Conservation (phyloP, 1,284 basidiomycete species). For the Wolfiporia cocos region DNA sequence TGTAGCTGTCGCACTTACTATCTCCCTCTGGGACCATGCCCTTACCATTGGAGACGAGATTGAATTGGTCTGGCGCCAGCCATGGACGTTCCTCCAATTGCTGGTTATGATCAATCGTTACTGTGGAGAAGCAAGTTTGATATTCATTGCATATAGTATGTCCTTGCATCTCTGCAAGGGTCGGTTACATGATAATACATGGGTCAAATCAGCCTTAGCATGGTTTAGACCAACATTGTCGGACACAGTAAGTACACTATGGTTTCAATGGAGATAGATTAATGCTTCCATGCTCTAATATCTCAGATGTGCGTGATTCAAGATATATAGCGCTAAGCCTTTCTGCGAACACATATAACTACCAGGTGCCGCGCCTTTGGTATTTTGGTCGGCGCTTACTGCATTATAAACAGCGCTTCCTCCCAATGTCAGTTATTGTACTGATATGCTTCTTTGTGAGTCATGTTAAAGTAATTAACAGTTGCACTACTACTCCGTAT, state of each 20-base stretch:
- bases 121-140: background rate
- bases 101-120: conserved; percentile 2
- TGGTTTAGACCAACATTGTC: background rate
- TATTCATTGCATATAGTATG: conserved; percentile 2
- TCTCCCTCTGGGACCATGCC: background rate
- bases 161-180: background rate
- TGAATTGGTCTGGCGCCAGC: background rate
- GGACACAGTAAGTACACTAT: background rate
- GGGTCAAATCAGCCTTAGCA: background rate
- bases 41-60: background rate
- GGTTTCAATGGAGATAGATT: background rate
- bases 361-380: background rate
- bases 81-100: background rate
- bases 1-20: background rate
- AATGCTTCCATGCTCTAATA: background rate
- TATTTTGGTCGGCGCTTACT: background rate
- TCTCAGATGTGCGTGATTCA: background rate
- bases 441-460: background rate
- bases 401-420: background rate
- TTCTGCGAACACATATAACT: background rate
- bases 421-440: background rate
- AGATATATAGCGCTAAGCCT: background rate
- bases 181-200: background rate
- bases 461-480: background rate
- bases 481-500: background rate